A percentile compares a stretch with the other conserved stretches of the same genome.
These are phyloP conservation scores for Penicillium ucsense DNA, from an alignment of 495 filamentous ascomycete species.

Conservation along the genomic window DNA sequence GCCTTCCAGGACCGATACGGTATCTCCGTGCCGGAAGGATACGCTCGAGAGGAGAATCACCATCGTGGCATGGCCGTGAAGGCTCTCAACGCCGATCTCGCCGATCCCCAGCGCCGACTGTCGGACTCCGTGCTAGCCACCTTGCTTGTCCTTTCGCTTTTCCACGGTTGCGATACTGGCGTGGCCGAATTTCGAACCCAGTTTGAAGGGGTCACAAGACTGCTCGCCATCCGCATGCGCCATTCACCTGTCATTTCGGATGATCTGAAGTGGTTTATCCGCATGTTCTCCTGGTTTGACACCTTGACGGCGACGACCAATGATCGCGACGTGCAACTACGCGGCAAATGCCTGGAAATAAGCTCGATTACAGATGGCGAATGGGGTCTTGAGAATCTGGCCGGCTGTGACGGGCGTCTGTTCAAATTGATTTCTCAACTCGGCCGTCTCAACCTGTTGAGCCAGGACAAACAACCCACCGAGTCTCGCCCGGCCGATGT, in stretches of 20 bases:
- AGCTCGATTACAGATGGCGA: slow-evolving; percentile 57
- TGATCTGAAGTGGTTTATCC: slow-evolving; percentile 83
- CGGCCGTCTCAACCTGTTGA: slow-evolving; percentile 80
- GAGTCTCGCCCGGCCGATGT: slow-evolving; percentile 19
- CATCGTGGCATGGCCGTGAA: slow-evolving; percentile 76
- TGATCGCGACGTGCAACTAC: slow-evolving; percentile 82
- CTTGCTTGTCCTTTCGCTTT: slow-evolving; percentile 78
- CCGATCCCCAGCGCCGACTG: slow-evolving; percentile 58
- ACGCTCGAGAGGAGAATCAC: slow-evolving; percentile 61
- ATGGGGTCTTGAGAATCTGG: slow-evolving; percentile 74
- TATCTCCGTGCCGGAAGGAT: slow-evolving; percentile 23
- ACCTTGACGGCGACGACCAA: slow-evolving; percentile 90
- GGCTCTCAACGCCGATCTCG: slow-evolving; percentile 72
- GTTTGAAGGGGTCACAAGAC: slow-evolving; percentile 88
- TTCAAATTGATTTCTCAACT: slow-evolving; percentile 71
- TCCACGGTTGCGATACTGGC: slow-evolving; percentile 87
- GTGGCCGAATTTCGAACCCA: slow-evolving; percentile 88
- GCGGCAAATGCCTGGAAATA: slow-evolving; percentile 57
- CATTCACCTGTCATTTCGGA: slow-evolving; percentile 48
- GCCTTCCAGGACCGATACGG: slow-evolving; percentile 28
- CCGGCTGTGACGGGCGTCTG: slow-evolving; percentile 74
- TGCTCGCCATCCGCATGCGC: slow-evolving; percentile 67
- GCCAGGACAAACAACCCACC: slow-evolving; percentile 55
- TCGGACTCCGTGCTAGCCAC: slow-evolving; percentile 87
- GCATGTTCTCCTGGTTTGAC: slow-evolving; percentile 94